Base-by-base conservation (phyloP, 2,329 filamentous ascomycete genomes). In the Hypoxylon sp. region DNA sequence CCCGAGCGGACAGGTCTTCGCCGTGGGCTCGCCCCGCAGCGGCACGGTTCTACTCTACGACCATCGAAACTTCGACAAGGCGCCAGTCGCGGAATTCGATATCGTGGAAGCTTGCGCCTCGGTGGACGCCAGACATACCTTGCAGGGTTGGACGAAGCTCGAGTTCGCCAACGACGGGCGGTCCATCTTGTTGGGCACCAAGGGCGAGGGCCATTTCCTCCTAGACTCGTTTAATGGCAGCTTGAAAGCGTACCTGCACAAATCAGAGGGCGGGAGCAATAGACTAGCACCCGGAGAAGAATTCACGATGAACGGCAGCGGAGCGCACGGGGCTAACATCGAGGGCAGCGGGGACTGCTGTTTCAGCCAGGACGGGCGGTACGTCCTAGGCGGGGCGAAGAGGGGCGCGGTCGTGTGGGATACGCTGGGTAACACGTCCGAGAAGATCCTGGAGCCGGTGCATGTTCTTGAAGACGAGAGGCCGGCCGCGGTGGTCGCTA, bases 121-220 rank as follows among this genome's bases (percentile, higher is more conserved):
- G 76, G 75, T 84, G 55, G 83, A 87, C 70, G 80, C 84, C 5
- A 87, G 90, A 52, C 89, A 92, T 57, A 81, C 86, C 1, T 83
- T 88, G 67, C 86, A 86, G 58, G 91, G 91, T 10, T 99, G 96
- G 96, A 96, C 93, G 1, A 94, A 92, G 74, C 86, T 99, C 46
- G 94, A 97, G 75, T 98, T 99, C 78, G 96, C 93, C 64, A 99
- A 99, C 75, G 96, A 99, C 76, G 96, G 96, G 17, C 97, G 97
- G 77, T 89, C 89, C 67, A 81, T 99, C 52, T 86, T 99, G 4
- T 80, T 99, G 17, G 93, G 92, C 13, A 98, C 95, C 1, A 93
- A 91, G 53, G 93, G 92, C 5, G 87, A 87, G 57, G 94, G 94
- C 0, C 96, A 99, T 80, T 97, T 96, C 76, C 83, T 99, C 2